Percentiles rank a stretch among this genome's conserved stretches.
Conservation (phyloP, 495 filamentous ascomycete genomes). For the Aspergillus kassunensis region DNA sequence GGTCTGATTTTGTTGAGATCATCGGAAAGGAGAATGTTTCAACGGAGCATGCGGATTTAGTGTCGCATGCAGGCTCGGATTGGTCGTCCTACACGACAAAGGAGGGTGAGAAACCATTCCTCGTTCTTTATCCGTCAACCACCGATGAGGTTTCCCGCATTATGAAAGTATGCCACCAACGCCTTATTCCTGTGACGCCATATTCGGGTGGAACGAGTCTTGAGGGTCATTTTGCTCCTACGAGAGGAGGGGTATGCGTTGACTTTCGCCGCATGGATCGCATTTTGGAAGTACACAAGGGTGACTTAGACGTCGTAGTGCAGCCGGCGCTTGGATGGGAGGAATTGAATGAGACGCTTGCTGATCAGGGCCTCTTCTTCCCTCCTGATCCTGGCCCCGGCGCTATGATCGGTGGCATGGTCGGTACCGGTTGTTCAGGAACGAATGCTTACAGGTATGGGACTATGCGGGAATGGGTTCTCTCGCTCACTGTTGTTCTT, state of each 20-base stretch:
- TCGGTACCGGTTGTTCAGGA: slow-evolving; percentile 62
- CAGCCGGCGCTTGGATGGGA: slow-evolving; percentile 66
- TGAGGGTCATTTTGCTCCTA: slow-evolving; percentile 60
- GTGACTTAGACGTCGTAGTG: slow-evolving; percentile 62
- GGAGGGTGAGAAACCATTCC: slow-evolving; percentile 40
- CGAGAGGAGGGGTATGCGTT: slow-evolving; percentile 58
- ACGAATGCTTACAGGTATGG: slow-evolving; percentile 67
- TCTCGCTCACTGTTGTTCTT: slow-evolving; percentile 59
- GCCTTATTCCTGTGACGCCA: slow-evolving; percentile 59
- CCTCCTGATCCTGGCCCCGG: slow-evolving; percentile 65
- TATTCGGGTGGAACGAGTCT: slow-evolving; percentile 63
- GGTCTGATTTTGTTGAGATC: slow-evolving; percentile 84
- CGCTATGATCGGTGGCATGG: slow-evolving; percentile 67
- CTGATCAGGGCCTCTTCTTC: slow-evolving; percentile 57
- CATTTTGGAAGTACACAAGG: slow-evolving; percentile 52
- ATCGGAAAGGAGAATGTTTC: slow-evolving; percentile 83
- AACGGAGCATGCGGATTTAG: slow-evolving; percentile 62
- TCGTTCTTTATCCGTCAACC: slow-evolving; percentile 48
- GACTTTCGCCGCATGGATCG: slow-evolving; percentile 63
- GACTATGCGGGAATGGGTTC: slow-evolving; percentile 67
- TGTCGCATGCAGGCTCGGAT: slow-evolving; percentile 73
- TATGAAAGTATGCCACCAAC: slow-evolving; percentile 60
- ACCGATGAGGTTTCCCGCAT: slow-evolving; percentile 56
- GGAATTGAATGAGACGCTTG: slow-evolving; percentile 54
- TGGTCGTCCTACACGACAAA: slow-evolving; percentile 77